Evolutionary conservation across 441 rosid genomes (phyloP), one percentile per base, ranked within the genome.

Genomic region (Gossypium aridum): DNA sequence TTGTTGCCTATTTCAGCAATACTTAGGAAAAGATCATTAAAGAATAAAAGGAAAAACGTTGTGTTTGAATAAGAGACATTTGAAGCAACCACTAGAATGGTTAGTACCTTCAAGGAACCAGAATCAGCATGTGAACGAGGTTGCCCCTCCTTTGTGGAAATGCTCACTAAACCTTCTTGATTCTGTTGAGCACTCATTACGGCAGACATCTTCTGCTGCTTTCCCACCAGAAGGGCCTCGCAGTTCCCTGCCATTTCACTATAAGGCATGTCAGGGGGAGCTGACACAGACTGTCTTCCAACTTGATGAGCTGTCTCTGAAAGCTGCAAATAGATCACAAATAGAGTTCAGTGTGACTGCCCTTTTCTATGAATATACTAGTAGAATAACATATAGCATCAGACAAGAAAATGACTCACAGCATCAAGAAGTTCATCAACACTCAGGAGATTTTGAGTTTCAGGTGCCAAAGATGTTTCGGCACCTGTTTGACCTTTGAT

Each of bases 171-270:
- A 77, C 68, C 79, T 86, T 76, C 86, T 73, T 51, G 84, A 78
- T 75, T 86, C 70, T 77, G 86, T 43, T 83, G 83, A 55, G 76
- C 67, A 61, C 79, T 80, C 87, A 93, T 81, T 82, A 89, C 80
- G 72, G 80, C 84, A 67, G 81, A 82, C 92, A 94, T 92, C 86
- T 86, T 93, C 87, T 90, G 83, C 80, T 89, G 92, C 81, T 92
- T 94, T 72, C 92, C 98, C 67, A 77, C 75, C n/a, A 85, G 82
- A 81, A 94, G 92, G 45, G 96, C 96, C 75, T 92, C 98, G 28
- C 98, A 91, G 51, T 92, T 89, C 55, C 88, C 89, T 10, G 95
- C 96, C 91, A 94, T 90, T 77, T 94, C 92, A 75, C 81, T 80
- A 77, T 90, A 91, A 49, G 96, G 89, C 88, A 87, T 83, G 82